phyloP scores from a whole-genome alignment of 2,329 filamentous ascomycete species.

The Chlorencoelia australis region DNA sequence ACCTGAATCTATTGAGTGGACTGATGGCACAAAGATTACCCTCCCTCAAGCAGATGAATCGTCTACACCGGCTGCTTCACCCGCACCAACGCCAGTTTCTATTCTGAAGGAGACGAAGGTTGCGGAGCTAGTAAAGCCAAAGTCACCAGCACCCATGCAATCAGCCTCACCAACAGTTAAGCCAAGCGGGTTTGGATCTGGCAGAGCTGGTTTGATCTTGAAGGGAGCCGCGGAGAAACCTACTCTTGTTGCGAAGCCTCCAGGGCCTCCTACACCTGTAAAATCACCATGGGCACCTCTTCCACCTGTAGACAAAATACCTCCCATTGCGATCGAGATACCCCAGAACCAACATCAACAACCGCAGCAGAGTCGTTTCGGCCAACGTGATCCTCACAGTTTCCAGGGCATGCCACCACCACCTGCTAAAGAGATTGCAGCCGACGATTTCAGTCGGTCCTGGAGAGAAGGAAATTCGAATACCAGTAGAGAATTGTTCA shows the following conservation, averaged over 20 bases:
- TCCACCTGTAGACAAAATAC: constrained; percentile 73
- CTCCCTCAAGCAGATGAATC: constrained; percentile 52
- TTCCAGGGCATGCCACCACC: constrained; percentile 44
- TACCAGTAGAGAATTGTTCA: constrained; percentile 70
- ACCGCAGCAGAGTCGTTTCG: constrained; percentile 36
- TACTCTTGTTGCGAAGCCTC: constrained; percentile 62
- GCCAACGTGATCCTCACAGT: constrained; percentile 44
- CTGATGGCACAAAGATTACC: constrained; percentile 75
- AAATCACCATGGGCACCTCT: constrained; percentile 90
- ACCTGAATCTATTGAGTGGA: constrained; percentile 78
- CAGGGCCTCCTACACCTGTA: constrained; percentile 54
- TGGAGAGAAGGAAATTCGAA: constrained; percentile 63
- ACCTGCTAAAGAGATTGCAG: constrained; percentile 73
- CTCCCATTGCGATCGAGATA: constrained; percentile 55
- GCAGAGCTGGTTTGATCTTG: constrained; percentile 48
- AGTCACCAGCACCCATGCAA: constrained; percentile 24
- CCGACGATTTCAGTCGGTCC: constrained; percentile 83
- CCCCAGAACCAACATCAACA: constrained; percentile 32
- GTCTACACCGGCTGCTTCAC: constrained; percentile 19
- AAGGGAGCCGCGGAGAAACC: constrained; percentile 62
- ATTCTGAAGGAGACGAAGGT: constrained; percentile 17
- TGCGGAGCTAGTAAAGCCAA: constrained; percentile 19
- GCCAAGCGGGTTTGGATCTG: constrained; percentile 25
- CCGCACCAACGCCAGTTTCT: constrained; percentile 20
- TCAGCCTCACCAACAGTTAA: constrained; percentile 23